Conservation (phyloP, 139 green algal species). For the Micromonas pusilla region DNA sequence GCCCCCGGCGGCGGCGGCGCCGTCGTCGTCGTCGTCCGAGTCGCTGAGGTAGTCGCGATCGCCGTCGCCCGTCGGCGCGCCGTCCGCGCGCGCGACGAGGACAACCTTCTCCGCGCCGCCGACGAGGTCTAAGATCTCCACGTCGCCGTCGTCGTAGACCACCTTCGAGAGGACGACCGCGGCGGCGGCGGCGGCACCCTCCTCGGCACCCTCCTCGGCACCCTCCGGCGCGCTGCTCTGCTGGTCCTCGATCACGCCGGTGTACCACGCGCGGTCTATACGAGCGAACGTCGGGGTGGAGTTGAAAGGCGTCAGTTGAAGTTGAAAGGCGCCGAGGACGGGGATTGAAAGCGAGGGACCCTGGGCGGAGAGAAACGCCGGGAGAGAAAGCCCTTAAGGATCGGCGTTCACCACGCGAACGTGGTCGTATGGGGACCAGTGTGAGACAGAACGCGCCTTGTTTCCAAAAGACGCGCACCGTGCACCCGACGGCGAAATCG, state of each 20-base stretch:
- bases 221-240: neutral
- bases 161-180: neutral
- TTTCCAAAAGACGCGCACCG: slow-evolving; percentile 17
- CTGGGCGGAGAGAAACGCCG: too few species aligned
- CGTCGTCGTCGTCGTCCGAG: neutral
- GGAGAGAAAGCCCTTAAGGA: too few species aligned
- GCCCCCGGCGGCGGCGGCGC: neutral
- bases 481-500: neutral
- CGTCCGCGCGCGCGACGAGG: neutral
- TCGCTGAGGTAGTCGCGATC: neutral
- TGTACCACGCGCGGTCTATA: slow-evolving; percentile 28
- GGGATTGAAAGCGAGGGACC: too few species aligned
- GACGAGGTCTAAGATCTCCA: slow-evolving; percentile 22
- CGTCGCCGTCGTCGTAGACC: slow-evolving; percentile 26
- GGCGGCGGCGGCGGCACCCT: neutral
- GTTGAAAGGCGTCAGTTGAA: too few species aligned
- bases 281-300: too few species aligned
- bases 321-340: too few species aligned
- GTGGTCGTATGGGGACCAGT: too few species aligned
- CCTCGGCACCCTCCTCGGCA: neutral
- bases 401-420: too few species aligned
- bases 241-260: slow-evolving; percentile 7
- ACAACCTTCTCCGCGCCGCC: neutral
- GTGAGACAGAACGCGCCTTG: too few species aligned
- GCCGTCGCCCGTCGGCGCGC: neutral